These are phyloP conservation scores for Paraconiothyrium brasiliense DNA, from an alignment of 2,329 filamentous ascomycete genomes.

Conservation along the genomic window DNA sequence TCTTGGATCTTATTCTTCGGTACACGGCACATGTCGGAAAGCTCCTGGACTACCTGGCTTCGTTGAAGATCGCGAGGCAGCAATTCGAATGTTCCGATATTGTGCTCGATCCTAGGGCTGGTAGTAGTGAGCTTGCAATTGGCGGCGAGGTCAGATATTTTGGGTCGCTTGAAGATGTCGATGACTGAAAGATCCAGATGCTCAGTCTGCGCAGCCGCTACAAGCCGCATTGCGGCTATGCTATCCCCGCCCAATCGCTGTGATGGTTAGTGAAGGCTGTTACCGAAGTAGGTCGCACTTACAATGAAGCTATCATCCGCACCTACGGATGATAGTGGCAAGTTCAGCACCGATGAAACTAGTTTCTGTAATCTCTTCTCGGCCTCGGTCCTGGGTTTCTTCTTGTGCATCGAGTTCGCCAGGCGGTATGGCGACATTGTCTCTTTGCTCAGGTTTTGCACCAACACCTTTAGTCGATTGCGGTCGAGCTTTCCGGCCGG, in stretches of 20 bases:
- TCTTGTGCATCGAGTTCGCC: conserved; percentile 39
- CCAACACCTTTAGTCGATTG: conserved; percentile 37
- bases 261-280: conserved; percentile 35
- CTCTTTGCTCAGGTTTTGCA: conserved; percentile 41
- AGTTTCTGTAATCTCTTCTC: conserved; percentile 45
- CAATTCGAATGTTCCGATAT: conserved; percentile 35
- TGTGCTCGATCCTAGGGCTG: conserved; percentile 17
- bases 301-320: conserved; percentile 47
- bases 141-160: conserved; percentile 41
- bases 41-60: conserved; percentile 30
- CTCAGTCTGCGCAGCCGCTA: conserved; percentile 39
- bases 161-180: conserved; percentile 44
- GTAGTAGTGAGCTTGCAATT: conserved; percentile 25
- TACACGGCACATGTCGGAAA: conserved; percentile 35
- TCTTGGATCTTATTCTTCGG: conserved; percentile 46
- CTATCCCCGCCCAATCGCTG: conserved; percentile 47
- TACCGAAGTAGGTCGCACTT: conserved; percentile 15
- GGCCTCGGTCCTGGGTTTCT: conserved; percentile 33
- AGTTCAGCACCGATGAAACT: conserved; percentile 39
- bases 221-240: conserved; percentile 43
- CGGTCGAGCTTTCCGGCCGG: conserved; percentile 46
- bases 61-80: conserved; percentile 21
- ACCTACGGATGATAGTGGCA: conserved; percentile 36
- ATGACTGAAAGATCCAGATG: conserved; percentile 40
- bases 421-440: conserved; percentile 42